These are phyloP conservation scores for Cryphonectria nitschkei DNA, from an alignment of 2,329 filamentous ascomycete genomes.

Conservation along the genomic window DNA sequence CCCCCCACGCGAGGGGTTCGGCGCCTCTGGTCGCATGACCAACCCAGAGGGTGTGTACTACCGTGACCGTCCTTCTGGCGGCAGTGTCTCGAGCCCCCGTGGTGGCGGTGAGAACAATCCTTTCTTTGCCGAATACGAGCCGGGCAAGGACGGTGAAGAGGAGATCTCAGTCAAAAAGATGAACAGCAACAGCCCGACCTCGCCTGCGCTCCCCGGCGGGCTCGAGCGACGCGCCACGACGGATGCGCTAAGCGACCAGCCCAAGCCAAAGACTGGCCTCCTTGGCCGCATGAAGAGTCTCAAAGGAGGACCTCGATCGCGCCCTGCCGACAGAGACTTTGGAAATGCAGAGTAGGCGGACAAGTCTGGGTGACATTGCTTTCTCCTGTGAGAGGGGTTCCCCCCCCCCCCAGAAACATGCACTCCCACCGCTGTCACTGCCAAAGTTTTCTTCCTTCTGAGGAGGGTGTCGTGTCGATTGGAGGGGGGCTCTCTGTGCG, in stretches of 20 bases:
- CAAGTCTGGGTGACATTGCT: neutral
- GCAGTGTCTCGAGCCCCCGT: constrained; percentile 38
- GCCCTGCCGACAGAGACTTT: constrained; percentile 22
- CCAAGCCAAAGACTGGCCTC: constrained; percentile 62
- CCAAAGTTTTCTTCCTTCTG: no score
- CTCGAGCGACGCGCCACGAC: constrained; percentile 69
- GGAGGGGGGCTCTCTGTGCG: neutral
- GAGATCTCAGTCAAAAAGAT: constrained; percentile 50
- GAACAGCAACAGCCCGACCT: constrained; percentile 42
- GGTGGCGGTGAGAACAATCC: constrained; percentile 65
- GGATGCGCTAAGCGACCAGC: constrained; percentile 52
- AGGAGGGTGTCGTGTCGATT: neutral
- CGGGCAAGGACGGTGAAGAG: constrained; percentile 58
- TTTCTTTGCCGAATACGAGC: constrained; percentile 81
- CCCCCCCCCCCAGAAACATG: neutral
- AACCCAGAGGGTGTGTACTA: constrained; percentile 57
- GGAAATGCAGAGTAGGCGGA: constrained; percentile 18
- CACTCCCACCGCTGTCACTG: neutral
- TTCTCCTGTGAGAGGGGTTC: neutral
- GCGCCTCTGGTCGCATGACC: constrained; percentile 60
- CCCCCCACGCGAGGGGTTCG: constrained; percentile 60
- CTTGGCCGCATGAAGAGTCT: constrained; percentile 81
- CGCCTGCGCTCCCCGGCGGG: constrained; percentile 62
- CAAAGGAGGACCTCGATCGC: constrained; percentile 61
- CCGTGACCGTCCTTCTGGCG: constrained; percentile 38